These are phyloP conservation scores for Camellia oleifera DNA, from an alignment of 179 eudicot genomes.

Conservation along the genomic window DNA sequence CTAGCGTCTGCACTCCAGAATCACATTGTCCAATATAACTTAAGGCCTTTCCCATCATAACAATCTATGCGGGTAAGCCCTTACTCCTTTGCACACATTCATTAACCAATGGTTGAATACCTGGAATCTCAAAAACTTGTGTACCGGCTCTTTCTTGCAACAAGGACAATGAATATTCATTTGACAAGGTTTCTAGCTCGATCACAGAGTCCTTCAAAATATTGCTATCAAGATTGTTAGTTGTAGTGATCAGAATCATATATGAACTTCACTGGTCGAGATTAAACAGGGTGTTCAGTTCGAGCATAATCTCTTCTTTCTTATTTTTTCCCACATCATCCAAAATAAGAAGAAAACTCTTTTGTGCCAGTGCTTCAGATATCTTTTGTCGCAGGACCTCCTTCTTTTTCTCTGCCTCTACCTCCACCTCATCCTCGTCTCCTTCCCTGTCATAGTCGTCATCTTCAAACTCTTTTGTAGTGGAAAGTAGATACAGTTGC, in stretches of 20 bases:
- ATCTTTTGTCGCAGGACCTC: not conserved
- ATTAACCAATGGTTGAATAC: not conserved
- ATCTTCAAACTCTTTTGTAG: slow-evolving; percentile 6
- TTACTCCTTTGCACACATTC: not conserved
- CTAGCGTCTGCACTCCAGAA: not conserved
- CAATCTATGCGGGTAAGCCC: slow-evolving; percentile 7
- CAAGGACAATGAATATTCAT: not conserved
- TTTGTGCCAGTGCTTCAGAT: not conserved
- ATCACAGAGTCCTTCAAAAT: no score
- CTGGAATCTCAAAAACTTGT: not conserved
- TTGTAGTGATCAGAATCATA: slow-evolving; percentile 15
- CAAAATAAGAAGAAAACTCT: slow-evolving; percentile 17
- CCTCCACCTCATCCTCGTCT: not conserved
- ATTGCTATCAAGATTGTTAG: not conserved
- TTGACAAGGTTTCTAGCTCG: not conserved
- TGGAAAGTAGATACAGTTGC: slow-evolving; percentile 16
- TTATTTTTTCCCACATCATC: slow-evolving; percentile 18
- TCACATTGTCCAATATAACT: not conserved
- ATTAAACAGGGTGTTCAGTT: not conserved
- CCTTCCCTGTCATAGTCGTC: slow-evolving; percentile 5
- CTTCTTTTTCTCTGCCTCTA: not conserved
- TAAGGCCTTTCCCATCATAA: slow-evolving; percentile 19
- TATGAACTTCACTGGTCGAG: no score
- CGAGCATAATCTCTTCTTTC: not conserved
- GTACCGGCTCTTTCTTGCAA: not conserved